A percentile compares a stretch with the other conserved stretches of the same genome.
Evolutionary conservation across 2,329 filamentous ascomycete species (phyloP).

Genomic region (Tetracladium maxilliforme): DNA sequence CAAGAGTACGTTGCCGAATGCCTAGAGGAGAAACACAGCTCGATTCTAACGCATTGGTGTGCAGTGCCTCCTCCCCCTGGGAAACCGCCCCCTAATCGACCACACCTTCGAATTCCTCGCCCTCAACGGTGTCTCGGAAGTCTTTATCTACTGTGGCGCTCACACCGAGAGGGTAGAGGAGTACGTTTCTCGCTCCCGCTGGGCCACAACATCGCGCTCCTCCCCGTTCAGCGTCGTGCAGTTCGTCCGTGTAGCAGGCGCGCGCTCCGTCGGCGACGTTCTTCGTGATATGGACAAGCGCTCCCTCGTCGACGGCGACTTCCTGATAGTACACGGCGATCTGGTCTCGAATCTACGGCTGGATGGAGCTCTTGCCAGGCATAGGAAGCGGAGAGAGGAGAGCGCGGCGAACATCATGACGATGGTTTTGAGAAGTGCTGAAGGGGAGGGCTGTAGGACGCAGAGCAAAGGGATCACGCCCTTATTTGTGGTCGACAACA

Average conservation of each 20-base stretch:
- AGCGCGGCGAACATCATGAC: conserved; percentile 98
- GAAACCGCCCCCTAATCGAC: conserved; percentile 89
- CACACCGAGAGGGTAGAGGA: conserved; percentile 78
- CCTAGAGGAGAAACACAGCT: conserved; percentile 1
- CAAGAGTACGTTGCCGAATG: conserved; percentile 58
- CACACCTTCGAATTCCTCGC: conserved; percentile 95
- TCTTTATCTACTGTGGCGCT: conserved; percentile 82
- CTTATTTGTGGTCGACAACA: conserved; percentile 74
- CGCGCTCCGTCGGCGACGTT: conserved; percentile 80
- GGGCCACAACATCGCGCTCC: conserved; percentile 51
- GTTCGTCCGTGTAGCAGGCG: conserved; percentile 74
- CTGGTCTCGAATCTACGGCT: conserved; percentile 80
- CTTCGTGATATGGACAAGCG: conserved; percentile 87
- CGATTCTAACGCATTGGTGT: no score
- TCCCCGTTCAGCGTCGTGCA: conserved; percentile 66
- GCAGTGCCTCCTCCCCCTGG: conserved; percentile 89
- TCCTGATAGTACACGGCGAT: conserved; percentile 84
- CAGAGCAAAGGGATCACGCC: conserved; percentile 64
- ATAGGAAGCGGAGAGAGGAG: conserved; percentile 64
- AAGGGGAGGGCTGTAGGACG: conserved; percentile 54
- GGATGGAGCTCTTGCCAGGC: conserved; percentile 62
- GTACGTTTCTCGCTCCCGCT: conserved; percentile 72
- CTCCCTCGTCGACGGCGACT: conserved; percentile 75
- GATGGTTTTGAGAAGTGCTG: conserved; percentile 71
- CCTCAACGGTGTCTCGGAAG: conserved; percentile 86